phyloP scores from a whole-genome alignment of 768 basidiomycete genomes.

The Tulasnella sp. region DNA sequence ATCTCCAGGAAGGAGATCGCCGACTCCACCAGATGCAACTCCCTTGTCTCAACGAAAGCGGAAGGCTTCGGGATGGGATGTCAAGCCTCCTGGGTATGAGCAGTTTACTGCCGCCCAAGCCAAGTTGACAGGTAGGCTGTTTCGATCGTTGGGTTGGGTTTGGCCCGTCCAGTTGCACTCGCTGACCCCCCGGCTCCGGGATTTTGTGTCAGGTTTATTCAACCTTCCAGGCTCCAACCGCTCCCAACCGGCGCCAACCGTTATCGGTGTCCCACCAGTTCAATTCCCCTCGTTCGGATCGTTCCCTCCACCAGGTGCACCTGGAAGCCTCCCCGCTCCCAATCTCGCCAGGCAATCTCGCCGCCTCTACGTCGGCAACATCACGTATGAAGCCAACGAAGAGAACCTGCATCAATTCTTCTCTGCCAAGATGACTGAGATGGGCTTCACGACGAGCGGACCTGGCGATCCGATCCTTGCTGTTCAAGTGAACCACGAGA shows the following conservation, averaged over 20 bases:
- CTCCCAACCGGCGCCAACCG: slow-evolving; percentile 71
- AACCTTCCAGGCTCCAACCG: slow-evolving; percentile 94
- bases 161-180: neutral
- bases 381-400: slow-evolving; percentile 92
- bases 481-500: slow-evolving; percentile 96
- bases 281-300: slow-evolving; percentile 66
- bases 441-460: slow-evolving; percentile 76
- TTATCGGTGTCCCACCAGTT: slow-evolving; percentile 59
- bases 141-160: neutral
- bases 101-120: slow-evolving; percentile 93
- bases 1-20: slow-evolving; percentile 75
- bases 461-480: slow-evolving; percentile 88
- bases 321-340: slow-evolving; percentile 63
- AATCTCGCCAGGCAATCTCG: slow-evolving; percentile 91
- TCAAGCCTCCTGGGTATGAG: slow-evolving; percentile 92
- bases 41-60: slow-evolving; percentile 82
- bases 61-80: slow-evolving; percentile 93
- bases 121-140: slow-evolving; percentile 83
- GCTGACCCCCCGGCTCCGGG: slow-evolving; percentile 27
- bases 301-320: slow-evolving; percentile 51
- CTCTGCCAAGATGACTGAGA: slow-evolving; percentile 93
- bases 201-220: slow-evolving; percentile 81
- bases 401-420: slow-evolving; percentile 90
- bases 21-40: slow-evolving; percentile 80
- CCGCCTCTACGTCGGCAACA: slow-evolving; percentile 93